These are phyloP conservation scores for Ceratocystiopsis sp. DNA, from an alignment of 2,329 filamentous ascomycete species.

Conservation along the genomic window DNA sequence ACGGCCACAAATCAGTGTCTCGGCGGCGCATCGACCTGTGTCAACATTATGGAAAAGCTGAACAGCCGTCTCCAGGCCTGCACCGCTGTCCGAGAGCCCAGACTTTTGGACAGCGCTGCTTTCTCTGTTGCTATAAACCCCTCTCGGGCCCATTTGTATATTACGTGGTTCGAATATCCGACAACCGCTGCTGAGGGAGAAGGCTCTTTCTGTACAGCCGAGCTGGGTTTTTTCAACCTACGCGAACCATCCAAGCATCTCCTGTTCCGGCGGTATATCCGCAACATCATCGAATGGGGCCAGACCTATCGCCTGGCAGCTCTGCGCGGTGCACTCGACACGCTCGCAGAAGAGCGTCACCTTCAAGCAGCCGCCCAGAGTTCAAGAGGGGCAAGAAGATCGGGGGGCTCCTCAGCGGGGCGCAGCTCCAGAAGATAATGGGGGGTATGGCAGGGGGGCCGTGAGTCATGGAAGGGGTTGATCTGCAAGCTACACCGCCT, in stretches of 20 bases:
- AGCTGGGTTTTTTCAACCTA: conserved; percentile 15
- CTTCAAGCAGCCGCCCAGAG: too few relatives aligned
- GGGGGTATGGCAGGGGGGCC: too few relatives aligned
- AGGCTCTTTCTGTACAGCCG: conserved; percentile 14
- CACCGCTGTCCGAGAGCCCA: conserved; percentile 5
- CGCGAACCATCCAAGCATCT: conserved; percentile 14
- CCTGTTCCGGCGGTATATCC: conserved; percentile 17
- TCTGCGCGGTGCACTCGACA: background rate
- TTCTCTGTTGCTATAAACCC: conserved; percentile 20
- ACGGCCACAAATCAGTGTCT: conserved; percentile 21
- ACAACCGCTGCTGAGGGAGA: conserved; percentile 14
- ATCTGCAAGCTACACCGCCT: too few relatives aligned
- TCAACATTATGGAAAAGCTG: conserved; percentile 14
- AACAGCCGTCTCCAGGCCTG: conserved; percentile 9
- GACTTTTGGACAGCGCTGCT: conserved; percentile 11
- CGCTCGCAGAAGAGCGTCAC: too few relatives aligned
- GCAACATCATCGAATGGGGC: conserved; percentile 22
- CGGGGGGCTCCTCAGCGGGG: too few relatives aligned
- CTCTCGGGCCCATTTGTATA: conserved; percentile 16
- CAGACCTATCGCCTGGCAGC: background rate
- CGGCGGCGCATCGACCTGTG: conserved; percentile 15
- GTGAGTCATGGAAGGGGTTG: too few relatives aligned
- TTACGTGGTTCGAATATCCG: conserved; percentile 13
- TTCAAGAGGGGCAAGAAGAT: too few relatives aligned
- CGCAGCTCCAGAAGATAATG: too few relatives aligned